These are phyloP conservation scores for Zychaea mexicana DNA, from an alignment of 371 early-diverging fungal species.

Conservation along the genomic window DNA sequence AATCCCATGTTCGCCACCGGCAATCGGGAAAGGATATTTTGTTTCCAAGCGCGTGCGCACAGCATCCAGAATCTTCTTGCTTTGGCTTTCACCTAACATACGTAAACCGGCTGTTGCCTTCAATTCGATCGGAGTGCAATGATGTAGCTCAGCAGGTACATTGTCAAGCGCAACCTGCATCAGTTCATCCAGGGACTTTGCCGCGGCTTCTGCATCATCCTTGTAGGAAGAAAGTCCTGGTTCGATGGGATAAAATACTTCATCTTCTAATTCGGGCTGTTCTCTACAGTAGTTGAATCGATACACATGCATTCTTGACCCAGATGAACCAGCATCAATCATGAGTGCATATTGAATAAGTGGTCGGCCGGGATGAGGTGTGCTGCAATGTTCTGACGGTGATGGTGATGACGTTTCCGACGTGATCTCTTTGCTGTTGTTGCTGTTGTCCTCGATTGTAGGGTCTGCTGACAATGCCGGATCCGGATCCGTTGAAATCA, in stretches of 20 bases:
- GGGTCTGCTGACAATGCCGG: neutral
- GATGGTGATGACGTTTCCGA: neutral
- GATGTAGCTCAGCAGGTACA: constrained; percentile 60
- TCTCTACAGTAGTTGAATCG: constrained; percentile 83
- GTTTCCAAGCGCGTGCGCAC: constrained; percentile 68
- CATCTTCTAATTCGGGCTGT: constrained; percentile 72
- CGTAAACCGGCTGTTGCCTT: constrained; percentile 97
- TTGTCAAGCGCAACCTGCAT: constrained; percentile 73
- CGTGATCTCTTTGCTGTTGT: too few species aligned
- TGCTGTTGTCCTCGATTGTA: too few species aligned
- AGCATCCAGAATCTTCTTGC: constrained; percentile 70
- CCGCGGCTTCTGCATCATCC: constrained; percentile 76
- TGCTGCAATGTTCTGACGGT: constrained; percentile 67
- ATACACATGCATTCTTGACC: constrained; percentile 96
- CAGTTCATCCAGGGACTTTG: constrained; percentile 78
- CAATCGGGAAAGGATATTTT: constrained; percentile 83
- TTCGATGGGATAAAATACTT: constrained; percentile 82
- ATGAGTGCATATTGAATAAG: constrained; percentile 73
- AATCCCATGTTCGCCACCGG: constrained; percentile 64
- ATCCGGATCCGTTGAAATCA: neutral
- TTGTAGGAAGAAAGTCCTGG: constrained; percentile 85
- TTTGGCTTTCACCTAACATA: constrained; percentile 68
- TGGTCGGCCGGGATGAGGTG: constrained; percentile 56
- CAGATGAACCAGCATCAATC: constrained; percentile 98
- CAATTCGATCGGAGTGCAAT: constrained; percentile 90